Percentiles rank a stretch among this genome's conserved stretches.
Conservation (phyloP, 2,329 filamentous ascomycete genomes). For the Fusarium sp. region DNA sequence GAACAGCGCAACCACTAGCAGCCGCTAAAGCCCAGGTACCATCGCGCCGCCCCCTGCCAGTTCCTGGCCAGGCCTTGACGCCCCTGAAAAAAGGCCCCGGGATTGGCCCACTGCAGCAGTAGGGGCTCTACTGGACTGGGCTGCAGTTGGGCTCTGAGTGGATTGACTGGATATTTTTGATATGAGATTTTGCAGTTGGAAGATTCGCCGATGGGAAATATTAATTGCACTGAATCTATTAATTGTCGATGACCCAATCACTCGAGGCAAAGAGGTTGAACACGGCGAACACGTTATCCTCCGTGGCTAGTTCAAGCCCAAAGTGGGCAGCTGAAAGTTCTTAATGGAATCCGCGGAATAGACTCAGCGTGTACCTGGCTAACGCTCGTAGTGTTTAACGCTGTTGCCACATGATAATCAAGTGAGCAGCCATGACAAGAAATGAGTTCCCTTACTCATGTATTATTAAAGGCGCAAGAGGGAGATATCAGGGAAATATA, state of each 20-base stretch:
- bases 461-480: neutral
- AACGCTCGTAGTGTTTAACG: conserved; percentile 10
- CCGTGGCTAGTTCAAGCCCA: neutral
- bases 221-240: neutral
- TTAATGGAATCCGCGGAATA: neutral
- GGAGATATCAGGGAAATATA: neutral
- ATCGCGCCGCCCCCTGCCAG: conserved; percentile 25
- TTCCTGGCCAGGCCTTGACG: conserved; percentile 1
- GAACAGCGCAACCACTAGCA: conserved; percentile 26
- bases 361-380: conserved; percentile 21
- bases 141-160: conserved; percentile 1
- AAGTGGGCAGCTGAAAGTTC: conserved; percentile 13
- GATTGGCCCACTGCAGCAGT: conserved; percentile 9
- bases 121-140: neutral
- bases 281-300: neutral
- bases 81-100: conserved; percentile 13
- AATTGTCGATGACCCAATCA: conserved; percentile 12
- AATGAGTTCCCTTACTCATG: neutral
- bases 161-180: conserved; percentile 4
- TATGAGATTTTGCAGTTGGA: neutral
- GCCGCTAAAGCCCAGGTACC: conserved; percentile 34
- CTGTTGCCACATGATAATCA: conserved; percentile 13
- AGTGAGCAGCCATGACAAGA: neutral
- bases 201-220: neutral
- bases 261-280: neutral